These are phyloP conservation scores for Yamadazyma jaroonii DNA, from an alignment of 1,139 yeast species.

Conservation along the genomic window DNA sequence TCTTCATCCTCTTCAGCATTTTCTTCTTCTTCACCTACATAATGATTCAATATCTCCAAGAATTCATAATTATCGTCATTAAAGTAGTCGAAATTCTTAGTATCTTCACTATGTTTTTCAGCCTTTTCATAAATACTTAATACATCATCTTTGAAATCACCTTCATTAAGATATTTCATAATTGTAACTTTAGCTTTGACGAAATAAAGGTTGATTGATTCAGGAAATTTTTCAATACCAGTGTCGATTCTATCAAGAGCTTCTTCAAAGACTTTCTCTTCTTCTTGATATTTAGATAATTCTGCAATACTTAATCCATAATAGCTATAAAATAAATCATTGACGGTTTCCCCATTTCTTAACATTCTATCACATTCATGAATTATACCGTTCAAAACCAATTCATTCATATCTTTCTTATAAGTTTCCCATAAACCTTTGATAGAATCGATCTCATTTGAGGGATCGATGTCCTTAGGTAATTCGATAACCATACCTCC, in stretches of 20 bases:
- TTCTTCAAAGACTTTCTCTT: slow-evolving; percentile 42
- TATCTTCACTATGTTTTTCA: slow-evolving; percentile 29
- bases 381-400: slow-evolving; percentile 76
- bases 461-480: slow-evolving; percentile 66
- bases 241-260: slow-evolving; percentile 66
- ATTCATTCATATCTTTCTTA: slow-evolving; percentile 52
- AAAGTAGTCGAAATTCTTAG: slow-evolving; percentile 25
- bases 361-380: slow-evolving; percentile 88
- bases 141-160: slow-evolving; percentile 38
- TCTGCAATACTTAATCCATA: slow-evolving; percentile 75
- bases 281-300: slow-evolving; percentile 53
- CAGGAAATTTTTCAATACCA: slow-evolving; percentile 54
- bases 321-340: slow-evolving; percentile 65
- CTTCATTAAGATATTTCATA: slow-evolving; percentile 6
- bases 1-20: slow-evolving; percentile 42
- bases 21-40: slow-evolving; percentile 51
- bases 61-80: slow-evolving; percentile 46
- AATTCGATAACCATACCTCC: slow-evolving; percentile 47
- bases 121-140: slow-evolving; percentile 45
- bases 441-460: slow-evolving; percentile 75
- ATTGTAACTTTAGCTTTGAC: slow-evolving; percentile 55
- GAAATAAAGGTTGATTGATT: slow-evolving; percentile 45
- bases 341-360: slow-evolving; percentile 44
- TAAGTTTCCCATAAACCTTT: slow-evolving; percentile 68
- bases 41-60: slow-evolving; percentile 57